Base-by-base conservation (phyloP, 2,329 filamentous ascomycete genomes). In the Botryosphaeria dothidea region DNA sequence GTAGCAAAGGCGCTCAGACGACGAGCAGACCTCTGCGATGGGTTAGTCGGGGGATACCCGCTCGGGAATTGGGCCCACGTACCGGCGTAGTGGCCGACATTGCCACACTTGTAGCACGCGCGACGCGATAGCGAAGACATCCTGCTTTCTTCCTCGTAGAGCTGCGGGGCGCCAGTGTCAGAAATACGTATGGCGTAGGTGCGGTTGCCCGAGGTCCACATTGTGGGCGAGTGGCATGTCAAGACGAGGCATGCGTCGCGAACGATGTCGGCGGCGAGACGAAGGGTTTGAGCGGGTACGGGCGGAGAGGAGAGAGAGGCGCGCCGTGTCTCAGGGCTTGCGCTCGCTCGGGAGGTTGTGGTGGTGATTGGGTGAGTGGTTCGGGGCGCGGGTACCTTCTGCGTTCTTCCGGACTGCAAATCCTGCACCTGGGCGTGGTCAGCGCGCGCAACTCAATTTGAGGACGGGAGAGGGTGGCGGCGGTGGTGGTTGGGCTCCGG, bases 1-100 rank as follows among this genome's bases (percentile, higher is more conserved):
- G 85, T 99, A 99, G 90, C 95, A 99, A 75, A 99, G 91, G 77
- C 95, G 92, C 86, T 99, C 94, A 67, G 93, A 91, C 67, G 94
- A 97, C 68, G 94, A 95, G 90, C 95, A 99, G 72, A 97, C 93
- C 86, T 98, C 93, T 86, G 77, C 19, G 41, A 25, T 11, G 56
- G 38, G 56, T 60, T 46, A 60, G 56, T 52, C 45, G 15, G 21
- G 52, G 31, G 51, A 43, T 46, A 8, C 34, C 54, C 68, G 66
- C 68, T 69, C 66, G 58, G 25, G 38, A 11, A 17, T 17, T 41
- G 8, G 17, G n/a, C 19, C 69, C 69, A 67, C 77, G 72, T 75
- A 80, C 78, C 78, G 70, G 85, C 83, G 74, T 84, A 85, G 74
- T 84, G 82, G 66, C 82, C 80, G 69, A 84, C 80, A 70, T 83